A percentile compares a stretch with the other conserved stretches of the same genome.
These are phyloP conservation scores for Serpula lacrymans DNA, from an alignment of 768 basidiomycete genomes.

Conservation along the genomic window DNA sequence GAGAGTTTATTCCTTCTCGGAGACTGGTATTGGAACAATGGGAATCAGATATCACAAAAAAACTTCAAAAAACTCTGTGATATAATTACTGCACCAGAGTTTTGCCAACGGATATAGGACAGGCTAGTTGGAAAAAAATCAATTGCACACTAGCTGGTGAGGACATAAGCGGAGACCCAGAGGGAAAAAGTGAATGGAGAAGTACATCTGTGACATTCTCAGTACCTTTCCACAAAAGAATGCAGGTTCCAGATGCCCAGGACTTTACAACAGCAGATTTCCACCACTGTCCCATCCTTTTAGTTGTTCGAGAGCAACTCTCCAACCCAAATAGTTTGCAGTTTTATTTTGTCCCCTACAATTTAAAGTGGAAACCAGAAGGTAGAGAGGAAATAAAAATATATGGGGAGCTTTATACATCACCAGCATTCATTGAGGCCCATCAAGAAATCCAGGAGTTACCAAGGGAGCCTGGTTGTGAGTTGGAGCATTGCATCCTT, in stretches of 20 bases:
- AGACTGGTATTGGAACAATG: conserved; percentile 18
- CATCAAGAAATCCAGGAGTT: conserved; percentile 11
- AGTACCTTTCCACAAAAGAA: conserved; percentile 4
- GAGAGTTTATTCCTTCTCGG: conserved; percentile 11
- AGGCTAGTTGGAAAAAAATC: neutral
- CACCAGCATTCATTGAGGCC: conserved; percentile 8
- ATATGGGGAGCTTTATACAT: conserved; percentile 16
- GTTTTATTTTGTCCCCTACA: conserved; percentile 8
- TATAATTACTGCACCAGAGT: conserved; percentile 6
- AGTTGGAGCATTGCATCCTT: conserved; percentile 13
- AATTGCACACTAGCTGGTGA: conserved; percentile 1
- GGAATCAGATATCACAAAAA: conserved; percentile 15
- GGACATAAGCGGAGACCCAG: neutral
- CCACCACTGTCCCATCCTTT: conserved; percentile 11
- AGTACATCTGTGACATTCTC: conserved; percentile 3
- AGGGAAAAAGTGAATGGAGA: conserved; percentile 11
- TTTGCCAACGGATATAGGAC: conserved; percentile 2
- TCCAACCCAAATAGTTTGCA: conserved; percentile 2
- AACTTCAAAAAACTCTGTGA: conserved; percentile 11
- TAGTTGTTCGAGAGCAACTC: conserved; percentile 11
- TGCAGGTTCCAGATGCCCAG: neutral
- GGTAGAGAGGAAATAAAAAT: neutral
- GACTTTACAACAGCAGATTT: conserved; percentile 7
- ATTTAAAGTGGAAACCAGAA: neutral
- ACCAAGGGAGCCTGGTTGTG: conserved; percentile 12